Evolutionary conservation across 495 filamentous ascomycete species (phyloP).

Genomic region (Penicillium flavigenum): DNA sequence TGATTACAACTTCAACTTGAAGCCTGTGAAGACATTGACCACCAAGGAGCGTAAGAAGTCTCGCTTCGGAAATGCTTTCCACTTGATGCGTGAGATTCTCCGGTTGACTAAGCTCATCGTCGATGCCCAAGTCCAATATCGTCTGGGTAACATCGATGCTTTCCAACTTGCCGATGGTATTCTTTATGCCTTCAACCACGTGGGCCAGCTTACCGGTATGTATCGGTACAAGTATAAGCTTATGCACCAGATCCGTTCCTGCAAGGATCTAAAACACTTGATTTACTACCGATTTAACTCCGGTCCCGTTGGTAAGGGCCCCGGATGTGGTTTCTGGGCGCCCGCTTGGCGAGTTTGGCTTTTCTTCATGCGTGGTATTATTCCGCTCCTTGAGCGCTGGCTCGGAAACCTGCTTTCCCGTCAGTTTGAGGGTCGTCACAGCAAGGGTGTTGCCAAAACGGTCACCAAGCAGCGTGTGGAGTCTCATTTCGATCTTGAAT

Average conservation of each 20-base stretch:
- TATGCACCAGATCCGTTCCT: conserved; percentile 99
- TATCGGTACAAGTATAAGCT: conserved; percentile 99
- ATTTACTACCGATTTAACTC: conserved; percentile 99
- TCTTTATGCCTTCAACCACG: conserved; percentile 98
- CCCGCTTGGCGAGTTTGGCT: conserved; percentile 99
- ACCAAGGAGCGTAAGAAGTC: conserved; percentile 99
- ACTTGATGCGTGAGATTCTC: conserved; percentile 98
- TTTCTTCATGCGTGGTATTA: conserved; percentile 99
- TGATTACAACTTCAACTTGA: conserved; percentile 99
- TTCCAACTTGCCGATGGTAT: conserved; percentile 99
- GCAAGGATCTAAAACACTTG: conserved; percentile 98
- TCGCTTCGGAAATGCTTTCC: conserved; percentile 98
- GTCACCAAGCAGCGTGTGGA: conserved; percentile 99
- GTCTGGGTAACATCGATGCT: conserved; percentile 96
- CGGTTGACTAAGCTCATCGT: conserved; percentile 97
- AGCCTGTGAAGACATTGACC: conserved; percentile 97
- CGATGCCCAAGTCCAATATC: conserved; percentile 97
- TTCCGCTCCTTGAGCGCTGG: conserved; percentile 95
- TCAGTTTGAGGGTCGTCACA: conserved; percentile 98
- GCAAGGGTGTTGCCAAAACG: conserved; percentile 98
- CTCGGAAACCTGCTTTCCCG: conserved; percentile 94
- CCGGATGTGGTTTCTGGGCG: conserved; percentile 99
- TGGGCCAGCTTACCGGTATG: conserved; percentile 98
- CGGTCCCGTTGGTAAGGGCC: conserved; percentile 94
- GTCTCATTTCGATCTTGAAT: conserved; percentile 96